phyloP scores from a whole-genome alignment of 75 land plant genomes.

The Isoetes taiwanensis region DNA sequence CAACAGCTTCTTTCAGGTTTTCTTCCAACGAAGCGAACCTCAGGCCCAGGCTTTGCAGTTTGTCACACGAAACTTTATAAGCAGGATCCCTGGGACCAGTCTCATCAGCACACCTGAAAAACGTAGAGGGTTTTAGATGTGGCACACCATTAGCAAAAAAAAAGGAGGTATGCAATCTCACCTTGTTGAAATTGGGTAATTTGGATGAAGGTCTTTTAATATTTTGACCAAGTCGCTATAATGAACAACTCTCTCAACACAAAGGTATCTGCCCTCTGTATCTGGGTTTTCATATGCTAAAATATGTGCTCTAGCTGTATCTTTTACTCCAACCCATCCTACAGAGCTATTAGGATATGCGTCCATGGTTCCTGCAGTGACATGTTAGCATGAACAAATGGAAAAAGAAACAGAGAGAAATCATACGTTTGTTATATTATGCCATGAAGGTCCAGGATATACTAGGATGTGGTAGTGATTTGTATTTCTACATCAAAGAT shows the following conservation, averaged over 20 bases:
- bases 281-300: slow-evolving; percentile 41
- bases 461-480: too few relatives aligned
- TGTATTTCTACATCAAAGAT: too few relatives aligned
- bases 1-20: slow-evolving; percentile 2
- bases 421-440: too few relatives aligned
- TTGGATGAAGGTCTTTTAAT: slow-evolving; percentile 10
- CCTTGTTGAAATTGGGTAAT: slow-evolving; percentile 19
- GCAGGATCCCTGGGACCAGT: not conserved
- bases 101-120: slow-evolving; percentile 14
- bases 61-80: slow-evolving; percentile 9
- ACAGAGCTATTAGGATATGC: slow-evolving; percentile 36
- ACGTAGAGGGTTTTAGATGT: too few relatives aligned
- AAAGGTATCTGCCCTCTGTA: slow-evolving; percentile 9
- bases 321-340: slow-evolving; percentile 69
- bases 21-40: slow-evolving; percentile 18
- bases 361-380: too few relatives aligned
- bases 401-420: not conserved
- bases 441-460: too few relatives aligned
- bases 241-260: slow-evolving; percentile 15
- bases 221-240: slow-evolving; percentile 10
- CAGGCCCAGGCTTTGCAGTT: slow-evolving; percentile 18
- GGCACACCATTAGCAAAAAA: too few relatives aligned
- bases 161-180: too few relatives aligned
- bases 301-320: slow-evolving; percentile 69
- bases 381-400: too few relatives aligned